Evolutionary conservation across 805 yeast species (phyloP).

Genomic region (Candida verbasci): DNA sequence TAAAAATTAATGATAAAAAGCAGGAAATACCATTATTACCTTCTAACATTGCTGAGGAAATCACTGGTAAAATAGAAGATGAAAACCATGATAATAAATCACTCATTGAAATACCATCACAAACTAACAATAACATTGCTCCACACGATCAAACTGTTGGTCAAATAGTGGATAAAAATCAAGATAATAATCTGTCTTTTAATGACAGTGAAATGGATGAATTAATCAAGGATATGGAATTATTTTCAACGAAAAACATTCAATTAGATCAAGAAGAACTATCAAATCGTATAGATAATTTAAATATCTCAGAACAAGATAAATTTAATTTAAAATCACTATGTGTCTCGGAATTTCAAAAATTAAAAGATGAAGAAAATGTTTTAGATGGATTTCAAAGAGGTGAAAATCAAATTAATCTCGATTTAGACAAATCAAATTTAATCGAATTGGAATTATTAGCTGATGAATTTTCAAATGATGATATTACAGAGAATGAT

Average conservation of each 20-base stretch:
- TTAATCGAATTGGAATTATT: conserved; percentile 50
- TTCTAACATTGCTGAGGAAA: too few relatives aligned
- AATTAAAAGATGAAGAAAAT: conserved; percentile 9
- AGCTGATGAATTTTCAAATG: conserved; percentile 46
- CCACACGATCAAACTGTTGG: background rate
- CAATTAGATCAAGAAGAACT: conserved; percentile 15
- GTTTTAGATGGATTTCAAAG: conserved; percentile 1
- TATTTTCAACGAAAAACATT: background rate
- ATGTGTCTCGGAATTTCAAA: conserved; percentile 16
- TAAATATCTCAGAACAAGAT: conserved; percentile 24
- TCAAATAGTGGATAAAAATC: background rate
- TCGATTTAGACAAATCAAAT: conserved; percentile 30
- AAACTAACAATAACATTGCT: too few relatives aligned
- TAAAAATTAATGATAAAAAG: conserved; percentile 21
- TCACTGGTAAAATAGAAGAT: background rate
- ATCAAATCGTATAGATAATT: conserved; percentile 21
- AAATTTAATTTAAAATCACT: conserved; percentile 22
- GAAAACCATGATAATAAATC: background rate
- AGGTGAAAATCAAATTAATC: conserved; percentile 7
- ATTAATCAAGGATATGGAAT: conserved; percentile 29
- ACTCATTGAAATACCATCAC: background rate
- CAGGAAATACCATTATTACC: too few relatives aligned
- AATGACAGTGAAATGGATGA: conserved; percentile 20
- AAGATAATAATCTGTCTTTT: background rate
- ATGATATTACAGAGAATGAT: conserved; percentile 34